Conservation (phyloP, 345 rosid genomes). For the Heritiera fomes region DNA sequence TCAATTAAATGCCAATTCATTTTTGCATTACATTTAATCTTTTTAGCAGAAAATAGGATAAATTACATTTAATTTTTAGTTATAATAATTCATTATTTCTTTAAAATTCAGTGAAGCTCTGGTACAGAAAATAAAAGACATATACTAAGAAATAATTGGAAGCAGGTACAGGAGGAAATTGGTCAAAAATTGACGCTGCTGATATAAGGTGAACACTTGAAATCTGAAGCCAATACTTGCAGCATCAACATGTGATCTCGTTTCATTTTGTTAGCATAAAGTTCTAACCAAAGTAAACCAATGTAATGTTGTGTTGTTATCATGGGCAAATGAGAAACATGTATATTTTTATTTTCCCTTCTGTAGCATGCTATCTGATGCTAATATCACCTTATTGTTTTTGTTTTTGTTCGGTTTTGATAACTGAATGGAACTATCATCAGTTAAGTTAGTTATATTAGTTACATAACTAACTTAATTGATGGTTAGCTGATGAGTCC, state of each 20-base stretch:
- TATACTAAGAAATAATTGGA: conserved; percentile 67
- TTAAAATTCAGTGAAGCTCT: conserved; percentile 67
- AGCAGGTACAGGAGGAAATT: conserved; percentile 48
- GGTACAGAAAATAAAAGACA: conserved; percentile 54
- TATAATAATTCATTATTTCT: background rate
- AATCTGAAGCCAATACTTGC: conserved; percentile 23
- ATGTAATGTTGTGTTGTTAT: conserved; percentile 17
- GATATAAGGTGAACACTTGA: conserved; percentile 19
- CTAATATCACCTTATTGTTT: conserved; percentile 1
- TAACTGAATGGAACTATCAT: too few relatives aligned
- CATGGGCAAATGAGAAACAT: conserved; percentile 12
- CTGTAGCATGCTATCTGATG: conserved; percentile 3
- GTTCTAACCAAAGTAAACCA: conserved; percentile 35
- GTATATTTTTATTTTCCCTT: conserved; percentile 21
- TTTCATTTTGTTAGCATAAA: conserved; percentile 23
- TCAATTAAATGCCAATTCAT: too few relatives aligned
- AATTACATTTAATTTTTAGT: background rate
- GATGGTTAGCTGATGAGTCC: too few relatives aligned
- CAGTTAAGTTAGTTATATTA: too few relatives aligned
- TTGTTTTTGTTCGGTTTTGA: too few relatives aligned
- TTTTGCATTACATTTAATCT: background rate
- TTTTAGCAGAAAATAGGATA: too few relatives aligned
- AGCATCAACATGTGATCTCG: conserved; percentile 21
- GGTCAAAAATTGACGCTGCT: conserved; percentile 10
- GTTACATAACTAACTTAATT: too few relatives aligned